Conservation (phyloP, 106 monocot genomes). For the Dactylorhiza incarnata region DNA sequence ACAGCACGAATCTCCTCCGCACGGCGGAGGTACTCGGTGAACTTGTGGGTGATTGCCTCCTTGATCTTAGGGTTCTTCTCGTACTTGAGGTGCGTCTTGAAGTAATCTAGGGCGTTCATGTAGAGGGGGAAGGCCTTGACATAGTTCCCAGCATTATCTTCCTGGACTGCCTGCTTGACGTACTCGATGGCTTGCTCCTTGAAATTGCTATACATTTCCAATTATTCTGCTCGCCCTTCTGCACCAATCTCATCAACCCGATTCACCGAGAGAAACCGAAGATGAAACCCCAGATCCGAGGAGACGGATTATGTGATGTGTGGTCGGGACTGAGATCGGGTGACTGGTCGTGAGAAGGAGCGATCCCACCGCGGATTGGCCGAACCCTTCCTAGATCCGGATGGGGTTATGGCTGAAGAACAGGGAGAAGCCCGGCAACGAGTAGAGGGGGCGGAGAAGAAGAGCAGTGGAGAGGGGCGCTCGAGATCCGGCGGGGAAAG, state of each 20-base stretch:
- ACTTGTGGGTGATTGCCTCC: slow-evolving; percentile 89
- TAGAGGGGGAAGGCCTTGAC: slow-evolving; percentile 86
- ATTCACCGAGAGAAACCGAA: not conserved
- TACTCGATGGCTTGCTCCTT: slow-evolving; percentile 97
- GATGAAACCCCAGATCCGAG: not conserved
- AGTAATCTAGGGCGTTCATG: slow-evolving; percentile 94
- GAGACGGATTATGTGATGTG: not conserved
- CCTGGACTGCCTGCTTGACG: slow-evolving; percentile 82
- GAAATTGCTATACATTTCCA: slow-evolving; percentile 59
- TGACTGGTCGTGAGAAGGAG: too few relatives aligned
- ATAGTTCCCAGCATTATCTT: slow-evolving; percentile 92
- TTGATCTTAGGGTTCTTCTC: slow-evolving; percentile 77
- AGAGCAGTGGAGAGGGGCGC: too few relatives aligned
- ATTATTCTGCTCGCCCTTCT: not conserved
- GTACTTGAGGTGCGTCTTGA: slow-evolving; percentile 80
- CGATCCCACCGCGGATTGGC: too few relatives aligned
- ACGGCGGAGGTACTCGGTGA: slow-evolving; percentile 87
- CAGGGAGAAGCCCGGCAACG: too few relatives aligned
- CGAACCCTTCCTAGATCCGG: too few relatives aligned
- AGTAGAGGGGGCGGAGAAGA: too few relatives aligned
- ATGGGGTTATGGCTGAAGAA: too few relatives aligned
- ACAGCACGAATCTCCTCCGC: slow-evolving; percentile 91
- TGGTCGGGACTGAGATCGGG: too few relatives aligned
- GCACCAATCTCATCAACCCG: not conserved
- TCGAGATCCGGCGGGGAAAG: too few relatives aligned